phyloP scores from a whole-genome alignment of 179 eudicot genomes.

The Camellia oleifera region DNA sequence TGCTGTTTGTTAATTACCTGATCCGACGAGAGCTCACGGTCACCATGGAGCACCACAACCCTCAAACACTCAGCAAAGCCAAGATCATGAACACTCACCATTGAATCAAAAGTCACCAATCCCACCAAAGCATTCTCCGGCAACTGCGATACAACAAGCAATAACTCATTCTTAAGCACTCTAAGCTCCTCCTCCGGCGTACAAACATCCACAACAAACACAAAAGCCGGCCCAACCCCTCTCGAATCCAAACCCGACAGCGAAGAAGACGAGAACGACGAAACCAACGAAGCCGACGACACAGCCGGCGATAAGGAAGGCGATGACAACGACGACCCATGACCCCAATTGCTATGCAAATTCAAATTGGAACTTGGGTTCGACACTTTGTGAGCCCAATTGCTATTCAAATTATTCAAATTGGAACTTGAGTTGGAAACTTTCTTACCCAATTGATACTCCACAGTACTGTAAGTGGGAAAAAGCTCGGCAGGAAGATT shows the following conservation, averaged over 20 bases:
- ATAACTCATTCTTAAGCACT: constrained; percentile 70
- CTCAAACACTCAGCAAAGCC: constrained; percentile 71
- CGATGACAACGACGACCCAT: constrained; percentile 26
- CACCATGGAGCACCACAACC: constrained; percentile 80
- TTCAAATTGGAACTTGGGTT: constrained; percentile 10
- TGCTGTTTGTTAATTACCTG: constrained; percentile 45
- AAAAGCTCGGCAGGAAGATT: constrained; percentile 95
- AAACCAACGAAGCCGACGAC: constrained; percentile 26
- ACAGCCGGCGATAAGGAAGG: constrained; percentile 32
- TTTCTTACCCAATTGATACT: constrained; percentile 54
- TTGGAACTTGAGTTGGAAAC: too few species aligned
- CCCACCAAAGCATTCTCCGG: constrained; percentile 86
- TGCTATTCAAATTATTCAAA: background rate
- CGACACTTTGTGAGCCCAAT: constrained; percentile 2
- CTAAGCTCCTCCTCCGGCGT: constrained; percentile 67
- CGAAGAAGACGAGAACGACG: constrained; percentile 29
- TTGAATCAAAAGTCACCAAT: constrained; percentile 75
- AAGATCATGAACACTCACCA: constrained; percentile 83
- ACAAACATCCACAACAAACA: constrained; percentile 85
- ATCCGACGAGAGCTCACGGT: constrained; percentile 60
- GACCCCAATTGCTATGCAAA: constrained; percentile 33
- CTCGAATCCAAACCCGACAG: constrained; percentile 22
- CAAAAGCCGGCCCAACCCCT: constrained; percentile 57
- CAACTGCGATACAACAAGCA: constrained; percentile 51
- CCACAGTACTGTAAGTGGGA: constrained; percentile 87